Evolutionary conservation across 1,284 basidiomycete genomes (phyloP).

Genomic region (Golubevia sp.): DNA sequence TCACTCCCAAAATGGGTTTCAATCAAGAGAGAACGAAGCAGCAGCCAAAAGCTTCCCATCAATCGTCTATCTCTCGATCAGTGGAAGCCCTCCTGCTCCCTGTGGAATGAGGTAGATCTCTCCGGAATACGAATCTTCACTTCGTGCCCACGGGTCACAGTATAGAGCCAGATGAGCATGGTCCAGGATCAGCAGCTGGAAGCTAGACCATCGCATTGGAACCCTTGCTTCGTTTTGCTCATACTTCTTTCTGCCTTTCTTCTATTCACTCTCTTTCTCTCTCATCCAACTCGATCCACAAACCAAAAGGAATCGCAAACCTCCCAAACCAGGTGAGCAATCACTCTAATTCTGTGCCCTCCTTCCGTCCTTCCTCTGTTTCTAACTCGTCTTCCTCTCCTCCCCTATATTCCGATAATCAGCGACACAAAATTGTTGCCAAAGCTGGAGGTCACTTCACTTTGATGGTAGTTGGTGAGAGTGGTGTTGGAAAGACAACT

Average conservation of each 20-base stretch:
- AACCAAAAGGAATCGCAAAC: constrained; percentile 75
- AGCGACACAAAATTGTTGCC: constrained; percentile 70
- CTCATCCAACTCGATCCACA: not conserved
- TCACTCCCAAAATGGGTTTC: not conserved
- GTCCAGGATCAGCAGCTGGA: not conserved
- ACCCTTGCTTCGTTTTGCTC: not conserved
- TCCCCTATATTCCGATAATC: not conserved
- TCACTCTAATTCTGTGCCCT: constrained; percentile 14
- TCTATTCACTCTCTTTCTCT: not conserved
- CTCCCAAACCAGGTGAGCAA: constrained; percentile 90
- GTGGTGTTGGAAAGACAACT: constrained; percentile 53
- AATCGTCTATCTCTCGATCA: not conserved
- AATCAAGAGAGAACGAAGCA: not conserved
- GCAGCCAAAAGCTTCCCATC: not conserved
- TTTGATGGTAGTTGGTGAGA: constrained; percentile 96
- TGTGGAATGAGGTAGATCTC: too few species aligned
- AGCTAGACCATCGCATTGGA: not conserved
- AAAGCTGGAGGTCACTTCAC: constrained; percentile 97
- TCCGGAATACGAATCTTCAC: too few species aligned
- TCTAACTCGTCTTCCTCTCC: not conserved
- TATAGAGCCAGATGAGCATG: not conserved
- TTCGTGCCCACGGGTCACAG: too few species aligned
- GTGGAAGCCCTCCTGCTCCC: too few species aligned
- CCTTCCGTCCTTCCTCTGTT: not conserved
- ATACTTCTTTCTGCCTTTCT: not conserved